These are phyloP conservation scores for Scedosporium apiospermum DNA, from an alignment of 2,329 filamentous ascomycete genomes.

Conservation along the genomic window DNA sequence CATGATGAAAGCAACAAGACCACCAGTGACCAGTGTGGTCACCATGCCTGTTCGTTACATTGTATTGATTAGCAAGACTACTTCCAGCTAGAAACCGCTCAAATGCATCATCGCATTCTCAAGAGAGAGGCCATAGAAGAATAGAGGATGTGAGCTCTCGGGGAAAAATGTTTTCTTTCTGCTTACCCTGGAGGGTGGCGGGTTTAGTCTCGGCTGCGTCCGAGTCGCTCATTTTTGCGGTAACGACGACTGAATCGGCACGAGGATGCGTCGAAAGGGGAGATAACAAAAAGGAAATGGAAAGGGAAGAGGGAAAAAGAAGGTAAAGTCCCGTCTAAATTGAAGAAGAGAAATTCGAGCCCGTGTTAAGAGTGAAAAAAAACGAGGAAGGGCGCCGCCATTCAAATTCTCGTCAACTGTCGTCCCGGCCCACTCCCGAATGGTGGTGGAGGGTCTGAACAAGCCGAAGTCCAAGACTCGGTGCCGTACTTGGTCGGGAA, in stretches of 20 bases:
- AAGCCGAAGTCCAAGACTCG: too few species aligned
- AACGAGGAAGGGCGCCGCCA: too few species aligned
- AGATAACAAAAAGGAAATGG: too few species aligned
- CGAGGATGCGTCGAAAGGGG: neutral
- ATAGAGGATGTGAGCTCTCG: too few species aligned
- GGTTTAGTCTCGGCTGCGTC: neutral
- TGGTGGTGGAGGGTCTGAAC: too few species aligned
- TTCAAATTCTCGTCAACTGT: too few species aligned
- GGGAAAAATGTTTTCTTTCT: neutral
- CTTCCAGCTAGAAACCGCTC: neutral
- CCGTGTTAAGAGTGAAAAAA: too few species aligned
- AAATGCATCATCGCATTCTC: neutral
- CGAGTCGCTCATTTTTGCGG: neutral
- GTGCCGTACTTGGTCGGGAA: neutral
- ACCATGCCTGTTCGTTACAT: slow-evolving; percentile 16
- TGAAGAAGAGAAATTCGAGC: too few species aligned
- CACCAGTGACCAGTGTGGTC: slow-evolving; percentile 43
- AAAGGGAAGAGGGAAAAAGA: neutral
- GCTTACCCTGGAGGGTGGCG: slow-evolving; percentile 5
- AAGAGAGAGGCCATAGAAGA: too few species aligned
- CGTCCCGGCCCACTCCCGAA: too few species aligned
- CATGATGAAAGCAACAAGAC: slow-evolving; percentile 28
- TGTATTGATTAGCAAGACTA: neutral
- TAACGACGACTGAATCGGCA: neutral
- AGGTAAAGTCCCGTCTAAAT: too few species aligned